phyloP scores from a whole-genome alignment of 2,329 filamentous ascomycete species.

The Elsinoe perseae region DNA sequence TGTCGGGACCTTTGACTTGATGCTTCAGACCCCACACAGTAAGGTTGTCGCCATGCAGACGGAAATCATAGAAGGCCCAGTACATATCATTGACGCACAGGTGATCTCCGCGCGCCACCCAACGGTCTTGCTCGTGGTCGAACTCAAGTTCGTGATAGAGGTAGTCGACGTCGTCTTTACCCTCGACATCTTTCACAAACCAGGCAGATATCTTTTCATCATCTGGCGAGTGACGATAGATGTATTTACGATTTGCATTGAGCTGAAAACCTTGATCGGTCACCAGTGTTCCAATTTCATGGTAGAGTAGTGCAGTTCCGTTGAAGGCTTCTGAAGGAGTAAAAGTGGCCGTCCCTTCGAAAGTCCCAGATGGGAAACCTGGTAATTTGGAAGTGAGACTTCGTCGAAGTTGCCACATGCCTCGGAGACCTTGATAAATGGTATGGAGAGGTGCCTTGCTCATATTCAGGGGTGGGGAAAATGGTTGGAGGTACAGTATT shows the following conservation, averaged over 20 bases:
- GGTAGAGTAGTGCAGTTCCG: constrained; percentile 27
- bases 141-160: constrained; percentile 70
- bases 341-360: constrained; percentile 31
- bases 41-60: constrained; percentile 24
- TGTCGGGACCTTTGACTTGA: constrained; percentile 33
- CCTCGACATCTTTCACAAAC: constrained; percentile 56
- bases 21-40: constrained; percentile 31
- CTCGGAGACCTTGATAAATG: constrained; percentile 29
- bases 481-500: neutral
- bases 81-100: constrained; percentile 66
- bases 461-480: neutral
- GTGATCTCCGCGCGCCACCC: constrained; percentile 60
- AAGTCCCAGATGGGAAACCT: constrained; percentile 31
- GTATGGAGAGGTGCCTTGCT: constrained; percentile 17
- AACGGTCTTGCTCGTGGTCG: constrained; percentile 33
- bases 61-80: constrained; percentile 61
- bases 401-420: constrained; percentile 30
- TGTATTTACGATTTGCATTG: constrained; percentile 58
- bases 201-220: constrained; percentile 61
- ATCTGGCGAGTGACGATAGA: constrained; percentile 62
- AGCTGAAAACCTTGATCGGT: constrained; percentile 40
- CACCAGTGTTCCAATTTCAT: constrained; percentile 30
- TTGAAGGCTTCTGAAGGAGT: constrained; percentile 23
- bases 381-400: constrained; percentile 28
- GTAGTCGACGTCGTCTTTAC: constrained; percentile 52